These are phyloP conservation scores for Zopfochytrium polystomum DNA, from an alignment of 371 early-diverging fungal genomes.

Conservation along the genomic window DNA sequence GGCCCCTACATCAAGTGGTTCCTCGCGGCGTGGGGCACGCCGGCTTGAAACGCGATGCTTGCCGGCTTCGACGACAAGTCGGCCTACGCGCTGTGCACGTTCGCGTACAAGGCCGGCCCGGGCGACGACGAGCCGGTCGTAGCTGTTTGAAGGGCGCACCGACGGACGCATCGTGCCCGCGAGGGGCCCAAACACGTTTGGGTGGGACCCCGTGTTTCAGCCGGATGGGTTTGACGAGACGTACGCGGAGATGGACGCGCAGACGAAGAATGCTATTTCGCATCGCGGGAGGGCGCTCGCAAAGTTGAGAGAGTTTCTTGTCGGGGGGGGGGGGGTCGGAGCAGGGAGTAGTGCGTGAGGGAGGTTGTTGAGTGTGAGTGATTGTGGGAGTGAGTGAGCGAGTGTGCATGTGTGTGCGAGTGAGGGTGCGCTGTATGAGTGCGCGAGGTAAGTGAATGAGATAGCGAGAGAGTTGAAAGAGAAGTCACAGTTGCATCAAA, in stretches of 20 bases:
- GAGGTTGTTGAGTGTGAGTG: too few relatives aligned
- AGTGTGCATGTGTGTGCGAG: too few relatives aligned
- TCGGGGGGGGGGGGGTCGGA: too few relatives aligned
- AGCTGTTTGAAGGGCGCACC: constrained; percentile 87
- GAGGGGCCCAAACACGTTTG: constrained; percentile 81
- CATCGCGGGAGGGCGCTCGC: constrained; percentile 79
- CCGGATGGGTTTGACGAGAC: constrained; percentile 78
- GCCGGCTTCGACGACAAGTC: constrained; percentile 80
- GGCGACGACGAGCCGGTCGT: constrained; percentile 64
- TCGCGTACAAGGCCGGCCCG: constrained; percentile 81
- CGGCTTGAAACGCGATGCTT: constrained; percentile 77
- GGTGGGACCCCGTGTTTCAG: constrained; percentile 95
- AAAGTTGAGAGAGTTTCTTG: constrained; percentile 53
- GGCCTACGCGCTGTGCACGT: constrained; percentile 86
- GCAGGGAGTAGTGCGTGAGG: too few relatives aligned
- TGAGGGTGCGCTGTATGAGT: too few relatives aligned
- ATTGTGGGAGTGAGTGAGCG: too few relatives aligned
- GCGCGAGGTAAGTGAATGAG: too few relatives aligned
- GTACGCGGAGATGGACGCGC: constrained; percentile 88
- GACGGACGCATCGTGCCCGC: constrained; percentile 83
- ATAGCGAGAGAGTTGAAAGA: too few relatives aligned
- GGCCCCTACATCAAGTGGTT: constrained; percentile 88
- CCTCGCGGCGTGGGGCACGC: constrained; percentile 71
- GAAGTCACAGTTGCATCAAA: too few relatives aligned
- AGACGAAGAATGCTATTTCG: constrained; percentile 83